These are phyloP conservation scores for Gentiana dahurica DNA, from an alignment of 257 asterid species.

Conservation along the genomic window DNA sequence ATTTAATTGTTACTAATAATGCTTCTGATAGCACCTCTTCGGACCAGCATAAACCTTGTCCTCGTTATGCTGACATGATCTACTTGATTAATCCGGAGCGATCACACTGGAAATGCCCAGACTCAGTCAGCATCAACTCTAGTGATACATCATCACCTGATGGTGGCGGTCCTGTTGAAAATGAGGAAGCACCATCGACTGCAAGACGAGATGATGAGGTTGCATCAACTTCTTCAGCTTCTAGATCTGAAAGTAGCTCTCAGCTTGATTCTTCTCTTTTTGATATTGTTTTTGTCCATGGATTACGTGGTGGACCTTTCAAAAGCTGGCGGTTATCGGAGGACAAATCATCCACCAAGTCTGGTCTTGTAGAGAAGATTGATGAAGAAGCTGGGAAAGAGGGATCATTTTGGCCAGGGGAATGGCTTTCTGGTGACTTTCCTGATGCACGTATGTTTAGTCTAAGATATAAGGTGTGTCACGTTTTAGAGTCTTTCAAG, in stretches of 20 bases:
- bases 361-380: constrained; percentile 99
- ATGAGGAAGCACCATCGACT: constrained; percentile 19
- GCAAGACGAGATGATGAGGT: constrained; percentile 22
- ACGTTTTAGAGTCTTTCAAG: not conserved
- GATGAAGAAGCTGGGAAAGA: constrained; percentile 97
- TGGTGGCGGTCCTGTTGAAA: constrained; percentile 32
- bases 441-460: constrained; percentile 93
- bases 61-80: constrained; percentile 70
- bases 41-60: constrained; percentile 28
- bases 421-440: constrained; percentile 93
- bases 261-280: constrained; percentile 46
- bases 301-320: constrained; percentile 98
- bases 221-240: constrained; percentile 37
- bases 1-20: constrained; percentile 31
- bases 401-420: constrained; percentile 99
- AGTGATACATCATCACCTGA: constrained; percentile 24
- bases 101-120: constrained; percentile 81
- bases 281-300: constrained; percentile 91
- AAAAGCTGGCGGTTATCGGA: constrained; percentile 97
- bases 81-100: constrained; percentile 75
- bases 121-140: constrained; percentile 19
- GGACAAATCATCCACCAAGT: constrained; percentile 92
- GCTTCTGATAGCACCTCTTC: constrained; percentile 23
- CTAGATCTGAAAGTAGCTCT: constrained; percentile 40
- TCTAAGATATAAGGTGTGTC: constrained; percentile 79